A percentile compares a stretch with the other conserved stretches of the same genome.
Evolutionary conservation across 2,329 filamentous ascomycete genomes (phyloP).

Genomic region (Magnaporthiopsis rhizophila): DNA sequence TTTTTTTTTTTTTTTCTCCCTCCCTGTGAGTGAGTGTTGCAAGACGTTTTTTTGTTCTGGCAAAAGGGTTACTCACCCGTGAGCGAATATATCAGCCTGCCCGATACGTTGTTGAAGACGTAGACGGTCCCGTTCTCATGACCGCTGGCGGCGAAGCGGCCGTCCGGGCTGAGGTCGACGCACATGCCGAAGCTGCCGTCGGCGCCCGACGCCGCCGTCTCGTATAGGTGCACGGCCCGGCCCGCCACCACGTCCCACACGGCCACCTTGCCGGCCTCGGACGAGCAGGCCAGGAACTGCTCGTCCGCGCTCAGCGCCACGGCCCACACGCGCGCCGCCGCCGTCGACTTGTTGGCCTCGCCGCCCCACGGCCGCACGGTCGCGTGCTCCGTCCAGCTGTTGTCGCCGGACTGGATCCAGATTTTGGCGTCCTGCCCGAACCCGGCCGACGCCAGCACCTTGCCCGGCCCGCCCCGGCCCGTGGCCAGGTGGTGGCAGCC

Average conservation of each 20-base stretch:
- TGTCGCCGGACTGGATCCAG: conserved; percentile 55
- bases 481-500: conserved; percentile 86
- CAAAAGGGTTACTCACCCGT: conserved; percentile 47
- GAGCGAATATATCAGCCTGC: conserved; percentile 76
- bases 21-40: too few species aligned
- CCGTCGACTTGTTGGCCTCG: conserved; percentile 48
- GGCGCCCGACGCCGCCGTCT: conserved; percentile 48
- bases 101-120: conserved; percentile 89
- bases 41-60: too few species aligned
- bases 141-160: conserved; percentile 79
- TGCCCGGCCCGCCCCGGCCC: conserved; percentile 52
- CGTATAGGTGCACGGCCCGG: conserved; percentile 59
- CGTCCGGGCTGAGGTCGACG: conserved; percentile 73
- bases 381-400: conserved; percentile 42
- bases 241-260: conserved; percentile 67
- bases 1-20: background rate
- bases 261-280: conserved; percentile 79
- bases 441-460: conserved; percentile 70
- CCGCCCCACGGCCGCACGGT: conserved; percentile 27
- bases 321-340: conserved; percentile 75
- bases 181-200: conserved; percentile 87
- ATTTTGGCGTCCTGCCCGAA: conserved; percentile 85
- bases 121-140: conserved; percentile 90
- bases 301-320: conserved; percentile 79
- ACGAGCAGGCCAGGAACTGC: conserved; percentile 76